Conservation (phyloP, 768 basidiomycete genomes). For the Lentinula lateritia region DNA sequence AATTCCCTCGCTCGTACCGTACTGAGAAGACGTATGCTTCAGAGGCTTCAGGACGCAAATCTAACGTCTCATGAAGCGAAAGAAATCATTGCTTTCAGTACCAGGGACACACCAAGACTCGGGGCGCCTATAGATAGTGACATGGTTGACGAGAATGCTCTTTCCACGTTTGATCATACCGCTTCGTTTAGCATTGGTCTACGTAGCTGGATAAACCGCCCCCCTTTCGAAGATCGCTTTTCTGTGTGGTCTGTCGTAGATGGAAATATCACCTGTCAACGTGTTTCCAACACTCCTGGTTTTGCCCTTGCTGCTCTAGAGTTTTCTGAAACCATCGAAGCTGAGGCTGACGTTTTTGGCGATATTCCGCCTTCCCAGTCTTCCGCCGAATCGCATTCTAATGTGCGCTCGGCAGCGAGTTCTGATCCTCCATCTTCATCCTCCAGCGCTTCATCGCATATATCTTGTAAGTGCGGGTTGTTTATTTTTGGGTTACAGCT, state of each 20-base stretch:
- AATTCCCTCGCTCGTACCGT: constrained; percentile 39
- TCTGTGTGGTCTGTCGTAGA: constrained; percentile 45
- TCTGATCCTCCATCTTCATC: constrained; percentile 8
- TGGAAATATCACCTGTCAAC: constrained; percentile 28
- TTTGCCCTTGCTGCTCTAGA: constrained; percentile 69
- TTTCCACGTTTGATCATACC: constrained; percentile 17
- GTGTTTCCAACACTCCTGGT: constrained; percentile 38
- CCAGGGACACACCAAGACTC: constrained; percentile 21
- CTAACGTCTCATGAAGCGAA: constrained; percentile 35
- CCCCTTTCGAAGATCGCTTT: constrained; percentile 72
- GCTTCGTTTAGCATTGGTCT: constrained; percentile 50
- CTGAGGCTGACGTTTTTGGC: constrained; percentile 44
- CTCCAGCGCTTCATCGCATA: constrained; percentile 8
- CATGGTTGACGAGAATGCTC: constrained; percentile 10
- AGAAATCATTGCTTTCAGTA: constrained; percentile 40
- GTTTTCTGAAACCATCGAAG: constrained; percentile 62
- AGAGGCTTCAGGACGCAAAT: constrained; percentile 30
- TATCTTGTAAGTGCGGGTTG: constrained; percentile 7
- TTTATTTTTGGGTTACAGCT: background rate
- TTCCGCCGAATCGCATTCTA: constrained; percentile 3
- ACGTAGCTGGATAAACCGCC: constrained; percentile 63
- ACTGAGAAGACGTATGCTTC: constrained; percentile 47
- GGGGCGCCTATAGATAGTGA: constrained; percentile 10
- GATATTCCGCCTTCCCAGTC: constrained; percentile 8
- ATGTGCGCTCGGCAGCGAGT: background rate